Base-by-base conservation (phyloP, 2,329 filamentous ascomycete species). In the Aspergillus clavatus region DNA sequence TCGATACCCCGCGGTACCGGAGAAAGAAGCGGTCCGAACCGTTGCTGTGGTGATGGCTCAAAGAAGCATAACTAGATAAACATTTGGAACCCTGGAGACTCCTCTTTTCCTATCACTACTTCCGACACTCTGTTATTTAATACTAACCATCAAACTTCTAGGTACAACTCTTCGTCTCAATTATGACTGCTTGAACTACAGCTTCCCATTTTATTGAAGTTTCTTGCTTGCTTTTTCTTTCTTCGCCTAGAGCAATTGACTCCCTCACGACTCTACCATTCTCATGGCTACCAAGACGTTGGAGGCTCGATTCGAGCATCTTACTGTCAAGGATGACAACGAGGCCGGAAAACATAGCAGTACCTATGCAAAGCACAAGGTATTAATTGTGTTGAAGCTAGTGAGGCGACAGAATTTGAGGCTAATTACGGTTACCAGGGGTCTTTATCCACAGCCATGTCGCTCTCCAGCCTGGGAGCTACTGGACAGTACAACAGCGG, bases 261-360 rank as follows among this genome's bases (percentile, higher is more conserved):
- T n/a, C n/a, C n/a, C n/a, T n/a, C 35, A 28, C 45, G 39, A 27
- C 42, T 43, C 21, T 38, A 42, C 14, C 24, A 41, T 38, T 51
- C 83, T 38, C 35, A 79, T 91, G 86, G 81, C 90, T 53, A 80
- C 86, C 47, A 81, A 87, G 57, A 82, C 81, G 41, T 77, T 97
- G 38, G 91, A 96, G 72, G 77, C 86, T 70, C 87, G 87, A 59
- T 88, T 97, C 63, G 89, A 95, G 81, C 84, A 84, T 69, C 81
- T 96, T 72, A 85, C 87, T 16, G 87, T 96, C 51, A 85, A 87
- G 58, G 90, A 96, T 63, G 90, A 95, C 70, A 94, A 91, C 63
- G 84, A 88, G 47, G 70, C 74, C 24, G 72, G 72, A 43, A 76
- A 80, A 52, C 73, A 71, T 51, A 70, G 71, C 45, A 76, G 76